Evolutionary conservation across 306 rosid genomes (phyloP).

Genomic region (Bauhinia variegata): DNA sequence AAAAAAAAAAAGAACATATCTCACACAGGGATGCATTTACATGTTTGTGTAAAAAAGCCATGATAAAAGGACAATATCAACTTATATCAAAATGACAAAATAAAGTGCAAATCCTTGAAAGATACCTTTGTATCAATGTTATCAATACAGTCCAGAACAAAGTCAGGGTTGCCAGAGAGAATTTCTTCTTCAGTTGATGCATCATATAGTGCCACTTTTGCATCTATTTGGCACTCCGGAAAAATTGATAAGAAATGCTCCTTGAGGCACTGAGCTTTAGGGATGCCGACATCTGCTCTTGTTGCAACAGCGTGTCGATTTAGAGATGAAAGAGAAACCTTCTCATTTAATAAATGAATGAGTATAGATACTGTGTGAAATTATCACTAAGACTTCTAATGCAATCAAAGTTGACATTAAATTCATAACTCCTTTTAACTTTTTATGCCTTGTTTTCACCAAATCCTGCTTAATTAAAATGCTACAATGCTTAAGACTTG

Average conservation of each 20-base stretch:
- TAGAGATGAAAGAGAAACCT: slow-evolving; percentile 98
- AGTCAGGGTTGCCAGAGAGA: slow-evolving; percentile 89
- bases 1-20: background rate
- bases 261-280: slow-evolving; percentile 94
- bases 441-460: slow-evolving; percentile 19
- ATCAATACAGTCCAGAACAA: slow-evolving; percentile 91
- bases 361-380: slow-evolving; percentile 37
- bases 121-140: slow-evolving; percentile 93
- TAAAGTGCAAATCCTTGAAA: slow-evolving; percentile 20
- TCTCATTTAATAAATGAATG: slow-evolving; percentile 55
- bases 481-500: background rate
- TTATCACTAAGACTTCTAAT: slow-evolving; percentile 9
- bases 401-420: slow-evolving; percentile 31
- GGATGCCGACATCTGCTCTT: slow-evolving; percentile 94
- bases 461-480: slow-evolving; percentile 6
- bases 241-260: slow-evolving; percentile 85
- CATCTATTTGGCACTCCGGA: slow-evolving; percentile 89
- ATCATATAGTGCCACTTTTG: slow-evolving; percentile 82
- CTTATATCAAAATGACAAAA: slow-evolving; percentile 18
- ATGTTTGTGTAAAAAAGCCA: background rate
- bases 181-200: slow-evolving; percentile 90
- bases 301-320: slow-evolving; percentile 99
- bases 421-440: slow-evolving; percentile 17
- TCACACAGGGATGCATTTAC: background rate
- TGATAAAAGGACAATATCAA: slow-evolving; percentile 1